Evolutionary conservation across 2,329 filamentous ascomycete species (phyloP).

Genomic region (Graphilbum sp.): DNA sequence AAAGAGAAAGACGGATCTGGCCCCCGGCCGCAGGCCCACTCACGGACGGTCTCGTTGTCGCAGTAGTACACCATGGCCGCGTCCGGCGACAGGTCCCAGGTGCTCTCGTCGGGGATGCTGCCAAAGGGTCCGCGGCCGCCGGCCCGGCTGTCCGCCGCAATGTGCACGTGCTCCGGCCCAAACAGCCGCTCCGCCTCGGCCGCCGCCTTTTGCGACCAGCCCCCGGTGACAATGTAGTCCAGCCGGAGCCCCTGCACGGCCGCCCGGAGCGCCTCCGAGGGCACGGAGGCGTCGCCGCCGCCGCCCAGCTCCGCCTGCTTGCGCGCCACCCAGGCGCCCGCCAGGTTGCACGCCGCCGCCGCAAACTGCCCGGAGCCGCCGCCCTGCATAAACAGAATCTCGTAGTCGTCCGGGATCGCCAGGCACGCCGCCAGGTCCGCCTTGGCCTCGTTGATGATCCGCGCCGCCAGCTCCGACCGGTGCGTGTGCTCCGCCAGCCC

Average conservation of each 20-base stretch:
- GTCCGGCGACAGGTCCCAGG: slow-evolving; percentile 56
- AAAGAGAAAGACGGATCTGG: no score
- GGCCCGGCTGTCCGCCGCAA: slow-evolving; percentile 25
- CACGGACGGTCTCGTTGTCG: slow-evolving; percentile 86
- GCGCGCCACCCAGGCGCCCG: slow-evolving; percentile 64
- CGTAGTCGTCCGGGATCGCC: slow-evolving; percentile 68
- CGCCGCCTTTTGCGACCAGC: slow-evolving; percentile 79
- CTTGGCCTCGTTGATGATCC: slow-evolving; percentile 67
- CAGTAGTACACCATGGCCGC: slow-evolving; percentile 75
- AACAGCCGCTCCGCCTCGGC: slow-evolving; percentile 68
- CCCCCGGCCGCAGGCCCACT: no score
- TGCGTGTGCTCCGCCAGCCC: slow-evolving; percentile 85
- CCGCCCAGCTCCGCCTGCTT: slow-evolving; percentile 36
- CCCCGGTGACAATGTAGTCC: slow-evolving; percentile 82
- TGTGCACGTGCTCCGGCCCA: slow-evolving; percentile 64
- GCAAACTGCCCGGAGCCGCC: slow-evolving; percentile 80
- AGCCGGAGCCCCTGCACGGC: slow-evolving; percentile 51
- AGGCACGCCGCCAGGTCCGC: slow-evolving; percentile 56
- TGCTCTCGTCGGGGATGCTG: slow-evolving; percentile 58
- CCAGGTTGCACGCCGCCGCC: slow-evolving; percentile 69
- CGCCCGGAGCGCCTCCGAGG: slow-evolving; percentile 12
- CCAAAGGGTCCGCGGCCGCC: slow-evolving; percentile 69
- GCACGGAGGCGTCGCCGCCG: slow-evolving; percentile 19
- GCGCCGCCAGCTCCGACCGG: slow-evolving; percentile 60
- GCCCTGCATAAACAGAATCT: slow-evolving; percentile 75